phyloP scores from a whole-genome alignment of 768 basidiomycete species.

The Pleurotus djamor region DNA sequence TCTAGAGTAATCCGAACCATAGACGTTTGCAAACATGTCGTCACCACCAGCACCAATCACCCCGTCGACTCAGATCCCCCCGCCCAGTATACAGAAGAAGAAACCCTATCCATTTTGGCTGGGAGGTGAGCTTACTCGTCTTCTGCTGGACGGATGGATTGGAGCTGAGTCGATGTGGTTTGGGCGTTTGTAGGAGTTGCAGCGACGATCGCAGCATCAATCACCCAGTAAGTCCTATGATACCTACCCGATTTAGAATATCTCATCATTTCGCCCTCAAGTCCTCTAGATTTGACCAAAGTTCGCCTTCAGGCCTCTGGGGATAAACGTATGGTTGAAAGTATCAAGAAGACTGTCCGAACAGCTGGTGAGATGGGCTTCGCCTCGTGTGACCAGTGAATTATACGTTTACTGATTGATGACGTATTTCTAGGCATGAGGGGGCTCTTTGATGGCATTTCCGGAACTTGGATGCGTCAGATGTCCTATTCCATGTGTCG shows the following conservation, averaged over 20 bases:
- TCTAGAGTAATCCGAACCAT: not conserved
- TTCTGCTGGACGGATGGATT: not conserved
- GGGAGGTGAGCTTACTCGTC: constrained; percentile 51
- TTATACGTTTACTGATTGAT: constrained; percentile 15
- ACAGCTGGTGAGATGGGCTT: constrained; percentile 58
- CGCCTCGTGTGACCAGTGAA: constrained; percentile 1
- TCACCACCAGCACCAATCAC: constrained; percentile 3
- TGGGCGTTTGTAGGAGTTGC: constrained; percentile 51
- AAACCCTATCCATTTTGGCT: constrained; percentile 86
- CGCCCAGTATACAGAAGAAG: constrained; percentile 39
- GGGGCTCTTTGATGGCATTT: constrained; percentile 84
- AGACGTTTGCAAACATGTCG: constrained; percentile 5
- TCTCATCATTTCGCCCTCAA: constrained; percentile 18
- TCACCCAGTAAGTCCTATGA: constrained; percentile 63
- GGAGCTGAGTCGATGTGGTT: not conserved
- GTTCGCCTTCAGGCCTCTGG: constrained; percentile 90
- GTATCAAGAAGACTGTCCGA: constrained; percentile 77
- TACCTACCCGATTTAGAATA: constrained; percentile 1
- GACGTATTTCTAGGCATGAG: constrained; percentile 46
- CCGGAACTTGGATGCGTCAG: constrained; percentile 88
- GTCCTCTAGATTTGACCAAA: constrained; percentile 88
- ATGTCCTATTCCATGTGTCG: constrained; percentile 91
- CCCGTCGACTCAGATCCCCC: constrained; percentile 9
- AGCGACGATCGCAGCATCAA: constrained; percentile 85
- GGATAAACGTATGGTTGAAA: constrained; percentile 87